Conservation (phyloP, 768 basidiomycete species). For the Asterophora parasitica region DNA sequence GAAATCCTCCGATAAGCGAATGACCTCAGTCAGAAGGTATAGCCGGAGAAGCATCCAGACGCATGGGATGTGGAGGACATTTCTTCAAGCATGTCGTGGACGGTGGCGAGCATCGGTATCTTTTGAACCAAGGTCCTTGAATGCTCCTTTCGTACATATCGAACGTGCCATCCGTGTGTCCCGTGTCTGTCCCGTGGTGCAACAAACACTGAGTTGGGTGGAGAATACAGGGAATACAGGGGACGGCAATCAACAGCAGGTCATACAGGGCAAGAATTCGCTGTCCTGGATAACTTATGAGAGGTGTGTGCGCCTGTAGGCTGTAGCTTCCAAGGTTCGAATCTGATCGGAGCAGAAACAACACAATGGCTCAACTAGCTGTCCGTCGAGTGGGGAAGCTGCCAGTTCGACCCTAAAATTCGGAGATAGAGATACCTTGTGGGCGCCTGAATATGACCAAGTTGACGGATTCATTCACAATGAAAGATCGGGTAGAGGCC, state of each 20-base stretch:
- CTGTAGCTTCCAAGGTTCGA: background rate
- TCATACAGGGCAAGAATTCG: background rate
- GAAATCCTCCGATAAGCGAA: background rate
- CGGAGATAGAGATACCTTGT: slow-evolving; percentile 9
- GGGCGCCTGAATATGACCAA: background rate
- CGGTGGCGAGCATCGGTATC: background rate
- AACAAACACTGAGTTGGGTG: background rate
- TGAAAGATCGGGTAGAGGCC: background rate
- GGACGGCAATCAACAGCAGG: slow-evolving; percentile 3
- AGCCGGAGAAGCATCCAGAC: background rate
- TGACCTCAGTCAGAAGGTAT: background rate
- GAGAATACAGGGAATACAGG: slow-evolving; percentile 2
- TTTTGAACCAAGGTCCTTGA: slow-evolving; percentile 5
- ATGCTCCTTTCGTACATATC: background rate
- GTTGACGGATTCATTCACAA: background rate
- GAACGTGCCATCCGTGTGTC: background rate
- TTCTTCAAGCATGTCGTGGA: background rate
- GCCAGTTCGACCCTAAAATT: slow-evolving; percentile 11
- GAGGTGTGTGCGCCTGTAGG: background rate
- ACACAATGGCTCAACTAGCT: slow-evolving; percentile 5
- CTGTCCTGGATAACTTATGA: background rate
- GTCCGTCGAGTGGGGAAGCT: background rate
- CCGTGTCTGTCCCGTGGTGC: background rate
- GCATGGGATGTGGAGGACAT: slow-evolving; percentile 1
- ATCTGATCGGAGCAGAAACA: slow-evolving; percentile 3